Conservation (phyloP, 1,284 basidiomycete species). For the Fomitiporia mediterranea region DNA sequence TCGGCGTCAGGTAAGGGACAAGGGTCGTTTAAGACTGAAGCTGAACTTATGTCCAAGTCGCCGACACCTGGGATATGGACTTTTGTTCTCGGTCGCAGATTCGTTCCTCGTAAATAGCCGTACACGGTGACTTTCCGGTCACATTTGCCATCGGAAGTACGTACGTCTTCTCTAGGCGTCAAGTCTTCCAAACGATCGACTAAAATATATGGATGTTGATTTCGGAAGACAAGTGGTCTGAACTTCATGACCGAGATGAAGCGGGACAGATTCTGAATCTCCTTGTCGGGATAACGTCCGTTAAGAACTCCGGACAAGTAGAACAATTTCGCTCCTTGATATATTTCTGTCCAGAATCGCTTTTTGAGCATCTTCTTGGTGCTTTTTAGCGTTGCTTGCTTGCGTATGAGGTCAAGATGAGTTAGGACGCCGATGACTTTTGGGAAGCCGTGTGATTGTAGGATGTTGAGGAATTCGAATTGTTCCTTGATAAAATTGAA, state of each 20-base stretch:
- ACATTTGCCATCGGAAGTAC: constrained; percentile 76
- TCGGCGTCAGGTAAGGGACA: constrained; percentile 92
- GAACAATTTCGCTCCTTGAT: constrained; percentile 97
- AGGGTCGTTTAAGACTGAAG: constrained; percentile 83
- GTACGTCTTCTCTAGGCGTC: constrained; percentile 82
- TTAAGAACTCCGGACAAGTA: constrained; percentile 98
- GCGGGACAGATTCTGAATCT: constrained; percentile 92
- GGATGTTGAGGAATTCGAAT: constrained; percentile 96
- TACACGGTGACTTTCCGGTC: constrained; percentile 92
- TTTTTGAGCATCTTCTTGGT: constrained; percentile 97
- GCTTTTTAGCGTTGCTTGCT: constrained; percentile 78
- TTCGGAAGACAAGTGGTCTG: constrained; percentile 94
- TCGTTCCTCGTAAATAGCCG: constrained; percentile 92
- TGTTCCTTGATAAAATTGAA: constrained; percentile 69
- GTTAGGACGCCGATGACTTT: constrained; percentile 97
- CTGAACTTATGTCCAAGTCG: constrained; percentile 72
- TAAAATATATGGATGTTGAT: constrained; percentile 93
- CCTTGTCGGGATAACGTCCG: constrained; percentile 95
- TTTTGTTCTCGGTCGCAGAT: constrained; percentile 75
- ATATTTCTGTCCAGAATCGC: constrained; percentile 99
- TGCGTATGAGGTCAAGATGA: constrained; percentile 97
- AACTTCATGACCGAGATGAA: constrained; percentile 99
- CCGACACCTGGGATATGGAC: constrained; percentile 96
- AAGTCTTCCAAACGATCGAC: constrained; percentile 95
- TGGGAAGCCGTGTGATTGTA: constrained; percentile 96